Evolutionary conservation across 345 rosid genomes (phyloP).

Genomic region (Leavenworthia alabamica): DNA sequence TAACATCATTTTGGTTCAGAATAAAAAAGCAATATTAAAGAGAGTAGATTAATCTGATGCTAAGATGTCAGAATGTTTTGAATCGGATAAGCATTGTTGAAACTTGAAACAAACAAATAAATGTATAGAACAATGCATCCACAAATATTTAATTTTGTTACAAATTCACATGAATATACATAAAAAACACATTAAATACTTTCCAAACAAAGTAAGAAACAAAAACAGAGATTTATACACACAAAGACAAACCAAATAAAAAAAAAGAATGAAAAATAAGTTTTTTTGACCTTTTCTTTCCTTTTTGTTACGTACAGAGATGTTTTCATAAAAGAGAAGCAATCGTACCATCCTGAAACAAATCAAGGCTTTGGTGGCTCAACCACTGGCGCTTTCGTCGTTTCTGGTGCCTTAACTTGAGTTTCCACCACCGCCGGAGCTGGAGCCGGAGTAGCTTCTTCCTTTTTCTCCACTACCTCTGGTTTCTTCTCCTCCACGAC

Average conservation of each 20-base stretch:
- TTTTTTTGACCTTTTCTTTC: conserved; percentile 1
- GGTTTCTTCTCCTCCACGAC: conserved; percentile 29
- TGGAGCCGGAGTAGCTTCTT: conserved; percentile 21
- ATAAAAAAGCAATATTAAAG: neutral
- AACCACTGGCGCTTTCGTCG: conserved; percentile 24
- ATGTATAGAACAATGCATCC: conserved; percentile 2
- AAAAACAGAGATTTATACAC: conserved; percentile 20
- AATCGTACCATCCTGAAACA: conserved; percentile 3
- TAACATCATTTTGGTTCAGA: neutral
- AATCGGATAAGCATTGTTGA: conserved; percentile 16
- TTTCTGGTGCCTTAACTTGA: conserved; percentile 19
- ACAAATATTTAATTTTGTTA: neutral
- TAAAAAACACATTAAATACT: neutral
- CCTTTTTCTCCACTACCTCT: conserved; percentile 35
- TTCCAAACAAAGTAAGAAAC: neutral
- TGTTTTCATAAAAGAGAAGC: conserved; percentile 17
- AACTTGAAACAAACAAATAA: conserved; percentile 5
- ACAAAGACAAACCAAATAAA: conserved; percentile 27
- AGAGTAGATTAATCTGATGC: neutral
- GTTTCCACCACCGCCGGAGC: conserved; percentile 24
- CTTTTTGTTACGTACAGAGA: conserved; percentile 24
- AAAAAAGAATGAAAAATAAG: conserved; percentile 37
- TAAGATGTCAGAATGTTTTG: neutral
- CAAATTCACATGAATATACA: conserved; percentile 27
- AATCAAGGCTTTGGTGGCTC: conserved; percentile 50